Percentiles rank a stretch among this genome's conserved stretches.
These are phyloP conservation scores for Fusarium devonianum DNA, from an alignment of 2,329 filamentous ascomycete genomes.

Conservation along the genomic window DNA sequence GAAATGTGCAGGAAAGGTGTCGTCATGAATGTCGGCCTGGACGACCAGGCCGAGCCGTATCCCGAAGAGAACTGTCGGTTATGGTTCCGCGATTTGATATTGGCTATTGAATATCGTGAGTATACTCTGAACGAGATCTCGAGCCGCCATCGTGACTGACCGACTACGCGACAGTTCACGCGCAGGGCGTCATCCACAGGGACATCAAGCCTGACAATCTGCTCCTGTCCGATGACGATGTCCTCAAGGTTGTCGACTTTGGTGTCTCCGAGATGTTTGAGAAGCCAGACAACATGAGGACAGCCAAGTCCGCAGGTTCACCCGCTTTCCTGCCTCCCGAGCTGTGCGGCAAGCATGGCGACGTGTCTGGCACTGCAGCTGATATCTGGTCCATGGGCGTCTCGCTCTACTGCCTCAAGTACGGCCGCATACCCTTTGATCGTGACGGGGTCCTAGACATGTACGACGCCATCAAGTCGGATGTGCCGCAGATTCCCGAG, in stretches of 20 bases:
- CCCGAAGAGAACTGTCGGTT: conserved; percentile 80
- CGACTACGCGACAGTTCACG: conserved; percentile 69
- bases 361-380: conserved; percentile 86
- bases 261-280: conserved; percentile 99
- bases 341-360: conserved; percentile 85
- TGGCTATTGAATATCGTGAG: conserved; percentile 91
- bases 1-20: conserved; percentile 99
- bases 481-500: conserved; percentile 67
- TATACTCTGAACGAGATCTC: conserved; percentile 30
- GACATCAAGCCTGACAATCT: conserved; percentile 99
- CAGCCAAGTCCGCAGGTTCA: conserved; percentile 90
- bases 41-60: conserved; percentile 83
- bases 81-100: conserved; percentile 94
- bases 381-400: conserved; percentile 99
- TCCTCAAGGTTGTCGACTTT: conserved; percentile 98
- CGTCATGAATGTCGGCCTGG: conserved; percentile 93
- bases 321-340: conserved; percentile 95
- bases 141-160: not conserved
- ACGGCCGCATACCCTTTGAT: conserved; percentile 88
- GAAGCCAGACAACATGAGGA: conserved; percentile 84
- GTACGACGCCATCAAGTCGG: conserved; percentile 84
- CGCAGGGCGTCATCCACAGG: conserved; percentile 91
- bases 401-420: conserved; percentile 89
- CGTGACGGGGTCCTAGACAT: conserved; percentile 80
- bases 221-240: conserved; percentile 85